Conservation (phyloP, 768 basidiomycete species). For the Tylopilus felleus region DNA sequence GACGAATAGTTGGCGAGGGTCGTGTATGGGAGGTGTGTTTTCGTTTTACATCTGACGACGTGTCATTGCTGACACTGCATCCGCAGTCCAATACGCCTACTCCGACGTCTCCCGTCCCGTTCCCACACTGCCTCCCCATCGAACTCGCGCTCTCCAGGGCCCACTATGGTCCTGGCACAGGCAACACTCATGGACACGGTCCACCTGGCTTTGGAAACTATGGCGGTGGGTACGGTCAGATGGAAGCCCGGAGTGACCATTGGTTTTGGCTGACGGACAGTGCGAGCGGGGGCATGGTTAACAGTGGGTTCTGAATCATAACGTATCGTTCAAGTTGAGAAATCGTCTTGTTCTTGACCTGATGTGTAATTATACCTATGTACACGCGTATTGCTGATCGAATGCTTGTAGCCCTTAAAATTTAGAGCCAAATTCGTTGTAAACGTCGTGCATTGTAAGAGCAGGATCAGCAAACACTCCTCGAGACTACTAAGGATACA, state of each 20-base stretch:
- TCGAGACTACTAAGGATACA: neutral
- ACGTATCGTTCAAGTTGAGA: neutral
- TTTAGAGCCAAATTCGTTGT: neutral
- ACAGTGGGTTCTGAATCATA: neutral
- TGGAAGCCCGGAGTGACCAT: constrained; percentile 18
- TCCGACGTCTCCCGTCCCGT: constrained; percentile 6
- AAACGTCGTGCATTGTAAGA: neutral
- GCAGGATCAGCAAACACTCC: neutral
- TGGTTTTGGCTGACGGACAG: constrained; percentile 24
- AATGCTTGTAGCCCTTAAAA: neutral
- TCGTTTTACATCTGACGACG: neutral
- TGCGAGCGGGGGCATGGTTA: constrained; percentile 6
- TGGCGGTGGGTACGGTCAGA: constrained; percentile 18
- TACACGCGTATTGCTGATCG: too few species aligned
- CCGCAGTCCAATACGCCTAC: constrained; percentile 13
- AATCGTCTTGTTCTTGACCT: neutral
- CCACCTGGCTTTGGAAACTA: constrained; percentile 14
- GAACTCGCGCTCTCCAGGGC: constrained; percentile 12
- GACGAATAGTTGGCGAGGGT: constrained; percentile 46
- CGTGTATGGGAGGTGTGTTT: constrained; percentile 54
- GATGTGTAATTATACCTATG: neutral
- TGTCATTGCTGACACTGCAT: neutral
- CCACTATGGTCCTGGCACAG: constrained; percentile 12
- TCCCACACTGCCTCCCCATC: constrained; percentile 5
- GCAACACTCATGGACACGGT: constrained; percentile 13